Evolutionary conservation across 345 rosid genomes (phyloP), one percentile per base, ranked within the genome.

Genomic region (Citrus reticulata): DNA sequence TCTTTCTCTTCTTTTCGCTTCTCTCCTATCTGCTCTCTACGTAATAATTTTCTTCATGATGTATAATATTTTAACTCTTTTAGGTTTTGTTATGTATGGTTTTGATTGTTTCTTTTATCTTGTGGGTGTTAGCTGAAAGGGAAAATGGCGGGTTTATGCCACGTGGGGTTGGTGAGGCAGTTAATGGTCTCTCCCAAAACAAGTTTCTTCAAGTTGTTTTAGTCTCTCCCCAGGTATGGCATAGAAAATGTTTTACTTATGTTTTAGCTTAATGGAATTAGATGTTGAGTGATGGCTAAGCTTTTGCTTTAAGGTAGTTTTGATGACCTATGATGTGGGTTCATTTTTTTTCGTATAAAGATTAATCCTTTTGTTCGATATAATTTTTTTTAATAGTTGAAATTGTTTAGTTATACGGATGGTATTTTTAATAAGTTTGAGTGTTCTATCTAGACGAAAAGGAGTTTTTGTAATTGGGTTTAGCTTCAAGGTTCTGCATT

Each of bases 161-260:
- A 24, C 84, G 51, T 68, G 90, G 90, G 64, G 82, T 79, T 17
- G 91, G 93, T 30, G 85, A 87, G 73, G 83, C 86, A 55, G 80
- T 84, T 29, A 68, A 34, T 57, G 80, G 81, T 79, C 84, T 80
- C 68, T 84, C 87, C 4, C 85, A 76, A 67, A 87, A 81, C 68
- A 89, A 86, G 88, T 78, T 92, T 77, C 95, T 93, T 74, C 98
- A 92, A 88, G 95, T 92, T 63, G 99, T 95, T 32, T 84, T 95
- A 75, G 98, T 95, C 30, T 95, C 98, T 87, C 99, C 98, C 59
- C 99, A 92, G 94, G 98, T 94, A 70, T 11, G 70, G 16, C 61
- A 34, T 19, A 27, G 49, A 34, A 58, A 63, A 42, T 29, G 5
- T 2, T 4, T 63, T 32, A 46, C 64, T 20, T 64, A 42, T 49